A percentile compares a stretch with the other conserved stretches of the same genome.
phyloP scores from a whole-genome alignment of 208 protist genomes.

The Leishmania major region DNA sequence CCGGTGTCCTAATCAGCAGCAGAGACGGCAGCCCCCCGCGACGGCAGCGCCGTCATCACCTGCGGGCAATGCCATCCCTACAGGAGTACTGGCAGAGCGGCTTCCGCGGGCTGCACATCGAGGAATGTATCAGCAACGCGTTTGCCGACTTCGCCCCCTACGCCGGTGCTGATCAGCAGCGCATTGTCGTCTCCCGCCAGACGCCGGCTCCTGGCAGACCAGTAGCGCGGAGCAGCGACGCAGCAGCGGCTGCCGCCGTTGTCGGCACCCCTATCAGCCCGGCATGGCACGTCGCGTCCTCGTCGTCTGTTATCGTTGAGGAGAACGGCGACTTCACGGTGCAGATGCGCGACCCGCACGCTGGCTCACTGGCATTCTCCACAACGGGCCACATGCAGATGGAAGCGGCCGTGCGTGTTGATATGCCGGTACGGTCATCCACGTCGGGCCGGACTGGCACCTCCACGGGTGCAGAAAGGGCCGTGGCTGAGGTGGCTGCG shows the following conservation, averaged over 20 bases:
- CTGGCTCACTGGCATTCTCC: conserved; percentile 51
- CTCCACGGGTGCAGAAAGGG: not conserved
- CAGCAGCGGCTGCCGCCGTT: not conserved
- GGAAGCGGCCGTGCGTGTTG: conserved; percentile 44
- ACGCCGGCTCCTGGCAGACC: conserved; percentile 21
- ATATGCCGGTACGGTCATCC: conserved; percentile 20
- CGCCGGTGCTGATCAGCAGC: conserved; percentile 75
- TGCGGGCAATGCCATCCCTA: conserved; percentile 17
- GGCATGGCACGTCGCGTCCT: conserved; percentile 23
- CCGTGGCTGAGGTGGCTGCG: not conserved
- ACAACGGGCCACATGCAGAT: conserved; percentile 41
- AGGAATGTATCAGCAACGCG: conserved; percentile 66
- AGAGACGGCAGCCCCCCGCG: not conserved
- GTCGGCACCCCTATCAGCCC: conserved; percentile 25
- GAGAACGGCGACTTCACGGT: conserved; percentile 53
- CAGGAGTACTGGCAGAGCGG: conserved; percentile 52
- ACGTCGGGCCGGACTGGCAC: not conserved
- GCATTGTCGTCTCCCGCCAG: conserved; percentile 51
- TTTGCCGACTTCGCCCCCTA: conserved; percentile 85
- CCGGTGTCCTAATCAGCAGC: not conserved
- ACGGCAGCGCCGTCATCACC: not conserved
- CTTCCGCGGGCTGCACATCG: conserved; percentile 57
- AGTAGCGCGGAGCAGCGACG: not conserved
- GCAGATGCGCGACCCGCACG: conserved; percentile 28
- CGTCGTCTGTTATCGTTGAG: conserved; percentile 44